Base-by-base conservation (phyloP, 345 rosid genomes). In the Clausena lansium region DNA sequence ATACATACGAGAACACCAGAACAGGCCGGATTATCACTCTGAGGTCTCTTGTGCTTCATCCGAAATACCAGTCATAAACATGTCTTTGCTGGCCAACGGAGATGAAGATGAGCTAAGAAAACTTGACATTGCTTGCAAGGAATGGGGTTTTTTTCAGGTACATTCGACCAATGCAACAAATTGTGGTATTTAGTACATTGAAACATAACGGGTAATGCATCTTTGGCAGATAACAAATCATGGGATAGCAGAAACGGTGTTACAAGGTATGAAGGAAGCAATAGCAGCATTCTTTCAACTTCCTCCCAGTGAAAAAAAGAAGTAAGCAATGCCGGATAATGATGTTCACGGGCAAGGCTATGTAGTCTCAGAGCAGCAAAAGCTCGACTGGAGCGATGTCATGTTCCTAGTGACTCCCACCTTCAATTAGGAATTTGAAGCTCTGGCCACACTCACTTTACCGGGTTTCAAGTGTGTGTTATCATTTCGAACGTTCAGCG, bases 91-190 rank as follows among this genome's bases (percentile, higher is more conserved):
- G 22, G 76, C 76, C 36, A 41, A 47, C 39, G 85, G 80, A 9
- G 78, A 82, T 25, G 45, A 28, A 5, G 73, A 65, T 64, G 85
- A 83, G 61, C 73, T 36, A 9, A 47, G 47, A 39, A 86, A 75
- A 60, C 76, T 81, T 33, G 75, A 83, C 58, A 2, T 47, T 36
- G 82, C 79, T 38, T 81, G 87, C 85, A 79, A 66, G 65, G 81
- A 76, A 14, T 84, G 89, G 87, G 88, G 82, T 27, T 84, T 84
- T 78, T 86, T 81, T 77, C 81, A 79, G 83, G 83, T 77, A 64
- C 2, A 20, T 45, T 4, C 5, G 32, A 35, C 52, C 15, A 30
- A 10, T 58, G 33, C 25, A 10, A 36, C 8, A n/a, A 25, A 33
- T 24, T 52, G 10, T 7, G 39, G 32, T 17, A 30, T 14, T 28